Evolutionary conservation across 2,329 filamentous ascomycete species (phyloP).

Genomic region (Truncatella angustata): DNA sequence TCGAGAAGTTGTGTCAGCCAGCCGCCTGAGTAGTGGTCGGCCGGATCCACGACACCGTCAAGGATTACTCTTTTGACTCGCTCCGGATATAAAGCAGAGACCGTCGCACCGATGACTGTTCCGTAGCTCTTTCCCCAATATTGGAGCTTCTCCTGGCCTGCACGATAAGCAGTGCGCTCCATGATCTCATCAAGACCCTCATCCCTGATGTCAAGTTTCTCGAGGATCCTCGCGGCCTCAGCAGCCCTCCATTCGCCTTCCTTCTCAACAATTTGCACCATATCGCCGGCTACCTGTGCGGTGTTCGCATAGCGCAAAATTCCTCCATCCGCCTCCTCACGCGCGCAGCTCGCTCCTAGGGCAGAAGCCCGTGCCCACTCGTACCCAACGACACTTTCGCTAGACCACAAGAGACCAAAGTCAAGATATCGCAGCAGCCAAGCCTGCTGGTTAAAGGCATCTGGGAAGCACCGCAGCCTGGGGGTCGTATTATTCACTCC

Average conservation of each 20-base stretch:
- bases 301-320: constrained; percentile 39
- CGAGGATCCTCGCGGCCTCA: constrained; percentile 16
- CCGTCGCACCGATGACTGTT: constrained; percentile 23
- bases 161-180: constrained; percentile 13
- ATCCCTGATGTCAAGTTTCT: background rate
- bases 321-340: background rate
- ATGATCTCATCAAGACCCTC: background rate
- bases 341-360: background rate
- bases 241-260: constrained; percentile 34
- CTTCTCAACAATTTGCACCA: constrained; percentile 45
- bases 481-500: constrained; percentile 40
- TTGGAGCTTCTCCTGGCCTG: constrained; percentile 18
- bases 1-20: constrained; percentile 27
- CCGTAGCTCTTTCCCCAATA: constrained; percentile 23
- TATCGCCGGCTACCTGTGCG: constrained; percentile 44
- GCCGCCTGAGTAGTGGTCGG: constrained; percentile 26
- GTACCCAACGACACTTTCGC: background rate
- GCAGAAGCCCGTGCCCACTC: constrained; percentile 2
- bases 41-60: constrained; percentile 13
- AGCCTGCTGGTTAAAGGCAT: constrained; percentile 3
- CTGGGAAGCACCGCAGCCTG: constrained; percentile 36
- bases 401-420: constrained; percentile 10
- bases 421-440: constrained; percentile 4
- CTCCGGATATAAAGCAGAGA: constrained; percentile 25
- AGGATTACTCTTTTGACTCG: constrained; percentile 22